Evolutionary conservation across 345 rosid genomes (phyloP), one percentile per base, ranked within the genome.

Genomic region (Schrenkiella parvula): DNA sequence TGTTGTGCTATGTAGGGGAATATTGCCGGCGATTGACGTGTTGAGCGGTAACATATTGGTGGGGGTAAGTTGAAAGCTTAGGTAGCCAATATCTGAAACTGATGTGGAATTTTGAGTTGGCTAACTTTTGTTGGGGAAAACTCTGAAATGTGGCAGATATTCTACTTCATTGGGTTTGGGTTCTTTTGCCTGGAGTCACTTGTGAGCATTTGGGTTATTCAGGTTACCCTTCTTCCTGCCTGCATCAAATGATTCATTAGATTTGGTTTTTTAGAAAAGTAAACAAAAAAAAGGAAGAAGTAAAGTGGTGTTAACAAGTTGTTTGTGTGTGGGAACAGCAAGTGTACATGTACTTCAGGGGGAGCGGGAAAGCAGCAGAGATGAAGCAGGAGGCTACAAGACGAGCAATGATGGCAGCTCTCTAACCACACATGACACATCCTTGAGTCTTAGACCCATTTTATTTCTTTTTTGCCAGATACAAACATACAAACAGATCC

Each of bases 171-270:
- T 34, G 99, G 99, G 72, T 92, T 90, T 66, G 98, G 80, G 22
- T 74, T 78, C 51, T 92, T 95, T 78, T 76, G 87, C 22, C 12
- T 87, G 26, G 98, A 95, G 80, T 87, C 98, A 18, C 67, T 95
- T 25, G 82, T 92, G 80, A 95, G 99, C 79, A 78, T 95, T 62
- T 95, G 99, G 99, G 98, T 95, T 84, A 84, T 92, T 74, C 98
- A 92, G 99, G 99, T 95, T 68, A n/a, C 15, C 14, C 35, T 25
- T 14, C 23, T 14, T 44, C 15, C 15, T 58, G 13, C 5, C 60
- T 39, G 34, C 42, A 62, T 13, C 68, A 23, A 3, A 13, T 6
- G 32, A 50, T 47, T 60, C 29, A 38, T 38, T 18, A 21, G 18
- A 17, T 22, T 11, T 19, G 11, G 42, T 26, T 22, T 43, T 18